Base-by-base conservation (phyloP, 805 yeast genomes). In the Myxozyma neglecta region DNA sequence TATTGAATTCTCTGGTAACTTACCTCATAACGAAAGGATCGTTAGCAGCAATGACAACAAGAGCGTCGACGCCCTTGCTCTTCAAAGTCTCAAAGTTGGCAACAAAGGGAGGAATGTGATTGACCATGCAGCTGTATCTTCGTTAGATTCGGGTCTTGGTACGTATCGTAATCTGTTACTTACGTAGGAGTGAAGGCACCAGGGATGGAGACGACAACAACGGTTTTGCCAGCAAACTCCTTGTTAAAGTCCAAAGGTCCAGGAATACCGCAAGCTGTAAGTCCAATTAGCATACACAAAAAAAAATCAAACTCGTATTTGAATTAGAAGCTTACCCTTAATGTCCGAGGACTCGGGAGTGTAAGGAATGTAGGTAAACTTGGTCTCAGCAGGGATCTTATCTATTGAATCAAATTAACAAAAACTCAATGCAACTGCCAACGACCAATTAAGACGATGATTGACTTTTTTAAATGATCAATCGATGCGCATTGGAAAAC, bases 181-280 rank as follows among this genome's bases (percentile, higher is more conserved):
- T 56, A 63, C 66, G 93, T 84, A 59, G 93, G 96, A 34, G 96
- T 88, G 80, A 88, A 89, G 10, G 96, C 94, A 65, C 67, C 96
- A 64, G 96, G 94, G 39, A 89, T 91, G 61, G 88, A 81, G 37
- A 90, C 89, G 69, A 89, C 77, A 47, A 88, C 84, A 37, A 86
- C 83, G 69, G 80, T 84, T 78, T 84, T 83, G 70, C 68, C 71
- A 20, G 70, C 62, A 37, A 77, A 67, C 67, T 73, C 74, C 70
- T 72, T 71, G 70, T 71, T 74, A 39, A 75, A 67, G 66, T 73
- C 71, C 44, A 72, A 71, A 42, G 70, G 67, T 46, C 66, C 69
- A 37, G 81, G 81, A 53, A 74, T 68, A 34, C 81, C 81, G 60
- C 81, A 77, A 5, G 77, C 74, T 62, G 39, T 43, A 16, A 20